Evolutionary conservation across 139 green algal genomes (phyloP).

Genomic region (Tetraselmis chui): DNA sequence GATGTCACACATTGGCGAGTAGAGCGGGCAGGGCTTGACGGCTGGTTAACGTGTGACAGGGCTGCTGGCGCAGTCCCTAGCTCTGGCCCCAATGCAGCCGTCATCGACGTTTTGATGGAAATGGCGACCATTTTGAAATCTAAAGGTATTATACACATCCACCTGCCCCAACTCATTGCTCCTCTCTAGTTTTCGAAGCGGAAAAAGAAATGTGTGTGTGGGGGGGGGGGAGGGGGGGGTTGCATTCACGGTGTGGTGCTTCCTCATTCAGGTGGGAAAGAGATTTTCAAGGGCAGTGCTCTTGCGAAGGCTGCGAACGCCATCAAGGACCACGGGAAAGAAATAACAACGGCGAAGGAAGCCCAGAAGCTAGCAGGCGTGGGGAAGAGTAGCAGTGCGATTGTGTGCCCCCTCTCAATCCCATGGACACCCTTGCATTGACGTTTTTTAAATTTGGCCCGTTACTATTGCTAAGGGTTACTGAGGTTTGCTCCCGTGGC

Average conservation of each 20-base stretch:
- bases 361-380: slow-evolving; percentile 9
- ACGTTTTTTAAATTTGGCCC: too few relatives aligned
- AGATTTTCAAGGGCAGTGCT: slow-evolving; percentile 8
- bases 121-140: background rate
- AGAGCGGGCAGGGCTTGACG: background rate
- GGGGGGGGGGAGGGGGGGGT: background rate
- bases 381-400: slow-evolving; percentile 18
- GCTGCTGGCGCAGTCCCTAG: background rate
- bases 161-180: too few relatives aligned
- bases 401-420: slow-evolving; percentile 1
- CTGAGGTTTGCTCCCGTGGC: background rate
- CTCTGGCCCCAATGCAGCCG: background rate
- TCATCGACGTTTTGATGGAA: background rate
- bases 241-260: background rate
- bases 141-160: too few relatives aligned
- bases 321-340: background rate
- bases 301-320: slow-evolving; percentile 10
- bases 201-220: too few relatives aligned
- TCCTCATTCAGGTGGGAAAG: background rate
- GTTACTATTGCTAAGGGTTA: too few relatives aligned
- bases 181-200: too few relatives aligned
- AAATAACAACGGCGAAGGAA: slow-evolving; percentile 14
- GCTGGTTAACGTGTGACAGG: background rate
- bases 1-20: background rate
- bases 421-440: too few relatives aligned